Base-by-base conservation (phyloP, 192 early-diverging fungal genomes). In the Entomortierella beljakovae region DNA sequence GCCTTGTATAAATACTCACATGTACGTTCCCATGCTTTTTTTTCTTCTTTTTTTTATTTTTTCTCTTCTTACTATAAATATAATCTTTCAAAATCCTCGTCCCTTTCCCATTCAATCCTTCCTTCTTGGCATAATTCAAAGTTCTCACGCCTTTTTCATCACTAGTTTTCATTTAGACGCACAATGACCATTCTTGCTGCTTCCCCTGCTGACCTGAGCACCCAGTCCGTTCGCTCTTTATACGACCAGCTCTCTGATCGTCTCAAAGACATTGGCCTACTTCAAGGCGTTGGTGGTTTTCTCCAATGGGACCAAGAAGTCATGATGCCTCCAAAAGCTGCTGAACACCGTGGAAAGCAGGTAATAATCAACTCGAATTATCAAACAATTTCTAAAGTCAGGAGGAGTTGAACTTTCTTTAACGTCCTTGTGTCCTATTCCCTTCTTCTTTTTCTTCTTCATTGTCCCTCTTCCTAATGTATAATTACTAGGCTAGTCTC, bases 241-340 rank as follows among this genome's bases (percentile, higher is more conserved):
- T 79, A 79, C 22, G 68, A 79, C 22, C 60, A 79, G 60, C 57
- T 79, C 55, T 23, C 34, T 22, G 59, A 42, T 48, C 67, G 67
- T 32, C 16, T 64, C 56, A 79, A 79, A 57, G 75, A 79, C 10
- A 57, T 70, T 48, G 32, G 16, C 46, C 38, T 52, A 28, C 75
- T 79, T 25, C 56, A 65, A 20, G 57, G 67, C 33, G 53, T 70
- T 62, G 6, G 49, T 38, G 68, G 62, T 20, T 49, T 81, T 18
- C 71, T 81, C 20, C 29, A 63, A 18, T 81, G 80, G 80, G 81
- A 82, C 40, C 81, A 82, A 46, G 70, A 80, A 38, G 81, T 81
- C 61, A 73, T 82, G 70, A 73, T 83, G 82, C 79, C 82, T n/a
- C 32, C 70, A 46, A 79, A 79, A 42, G 57, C 74, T 56, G 82